Base-by-base conservation (phyloP, 305 asterid species). In the Fraxinus nigra region DNA sequence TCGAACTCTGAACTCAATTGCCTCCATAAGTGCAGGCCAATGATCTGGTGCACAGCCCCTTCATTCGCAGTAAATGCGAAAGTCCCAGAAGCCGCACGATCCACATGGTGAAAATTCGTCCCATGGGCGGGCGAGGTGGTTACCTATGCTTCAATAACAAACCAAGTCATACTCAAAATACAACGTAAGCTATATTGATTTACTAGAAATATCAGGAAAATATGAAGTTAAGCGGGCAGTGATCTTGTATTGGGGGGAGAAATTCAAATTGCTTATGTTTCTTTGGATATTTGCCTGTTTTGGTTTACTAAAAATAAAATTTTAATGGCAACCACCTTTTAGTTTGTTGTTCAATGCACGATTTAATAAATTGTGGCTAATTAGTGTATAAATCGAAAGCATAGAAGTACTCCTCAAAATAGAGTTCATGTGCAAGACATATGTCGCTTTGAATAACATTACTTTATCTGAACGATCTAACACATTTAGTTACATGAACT, bases 1-100 rank as follows among this genome's bases (percentile, higher is more conserved):
- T 85, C 86, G n/a, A n/a, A n/a, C n/a, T n/a, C n/a, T n/a, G 20
- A 82, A 85, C 1, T 85, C 88, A 5, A 85, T 77, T n/a, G 86
- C 65, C 76, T 82, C 16, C 0, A 79, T 72, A 20, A 33, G 35
- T 2, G 37, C 43, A 11, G 86, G 86, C 77, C 30, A 40, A 13
- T 85, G 86, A 40, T 46, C 75, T 24, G 75, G 69, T 5, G 88
- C 82, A 81, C 56, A 82, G 22, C 86, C 22, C 65, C 78, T 65
- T 82, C 88, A 10, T 32, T 75, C 6, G 86, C 80, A 6, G 85
- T 79, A 61, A 85, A 85, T 20, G 82, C 85, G 20, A 85, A 82
- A 40, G 65, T 54, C 26, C 86, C 86, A 26, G 82, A 9, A 6
- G 72, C 83, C 61, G 38, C 80, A 70, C 28, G 28, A 40, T 72